Evolutionary conservation across 1,284 basidiomycete genomes (phyloP).

Genomic region (Ceratobasidium sp.): DNA sequence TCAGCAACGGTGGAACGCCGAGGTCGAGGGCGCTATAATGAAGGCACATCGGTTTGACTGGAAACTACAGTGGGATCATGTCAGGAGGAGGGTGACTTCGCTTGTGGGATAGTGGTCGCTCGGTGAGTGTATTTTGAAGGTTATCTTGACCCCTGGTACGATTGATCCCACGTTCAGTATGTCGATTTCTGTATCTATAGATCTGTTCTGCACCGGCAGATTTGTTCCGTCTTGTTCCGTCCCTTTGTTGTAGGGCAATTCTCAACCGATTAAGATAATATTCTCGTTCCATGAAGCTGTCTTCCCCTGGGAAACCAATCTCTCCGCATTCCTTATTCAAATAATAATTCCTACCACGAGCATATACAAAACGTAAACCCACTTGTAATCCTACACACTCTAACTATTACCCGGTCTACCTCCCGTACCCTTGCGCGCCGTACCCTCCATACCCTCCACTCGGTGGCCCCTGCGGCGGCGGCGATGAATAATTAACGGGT

Average conservation of each 20-base stretch:
- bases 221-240: too few relatives aligned
- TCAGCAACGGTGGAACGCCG: slow-evolving; percentile 33
- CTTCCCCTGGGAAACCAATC: too few relatives aligned
- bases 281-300: too few relatives aligned
- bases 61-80: slow-evolving; percentile 35
- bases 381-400: background rate
- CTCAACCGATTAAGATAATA: too few relatives aligned
- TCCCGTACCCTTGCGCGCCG: slow-evolving; percentile 34
- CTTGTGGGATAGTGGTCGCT: background rate
- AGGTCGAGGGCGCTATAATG: slow-evolving; percentile 28
- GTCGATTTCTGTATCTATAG: background rate
- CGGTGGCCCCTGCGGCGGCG: slow-evolving; percentile 6
- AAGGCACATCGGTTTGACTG: slow-evolving; percentile 35
- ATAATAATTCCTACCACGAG: background rate
- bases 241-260: too few relatives aligned
- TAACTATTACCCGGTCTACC: background rate
- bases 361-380: background rate
- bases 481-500: slow-evolving; percentile 32
- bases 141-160: too few relatives aligned
- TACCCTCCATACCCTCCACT: slow-evolving; percentile 23
- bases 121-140: background rate
- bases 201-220: too few relatives aligned
- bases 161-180: slow-evolving; percentile 1
- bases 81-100: slow-evolving; percentile 25
- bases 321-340: background rate